A percentile compares a stretch with the other conserved stretches of the same genome.
Conservation (phyloP, 768 basidiomycete species). For the Phylloporus arenicola region DNA sequence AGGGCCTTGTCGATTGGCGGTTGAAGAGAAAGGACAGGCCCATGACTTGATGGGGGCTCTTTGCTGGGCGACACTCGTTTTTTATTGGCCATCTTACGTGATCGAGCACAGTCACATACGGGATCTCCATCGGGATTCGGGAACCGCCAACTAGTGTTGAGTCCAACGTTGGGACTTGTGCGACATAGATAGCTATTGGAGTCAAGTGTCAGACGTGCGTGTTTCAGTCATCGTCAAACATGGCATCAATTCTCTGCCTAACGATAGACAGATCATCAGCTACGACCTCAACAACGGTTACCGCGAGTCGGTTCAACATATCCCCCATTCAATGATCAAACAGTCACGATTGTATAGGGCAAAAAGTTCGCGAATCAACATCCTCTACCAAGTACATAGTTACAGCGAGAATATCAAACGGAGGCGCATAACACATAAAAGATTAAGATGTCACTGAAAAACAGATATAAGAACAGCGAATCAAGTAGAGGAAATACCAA, state of each 20-base stretch:
- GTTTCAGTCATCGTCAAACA: neutral
- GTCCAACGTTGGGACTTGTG: too few species aligned
- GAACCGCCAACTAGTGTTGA: too few species aligned
- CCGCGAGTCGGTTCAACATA: too few species aligned
- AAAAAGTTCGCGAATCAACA: conserved; percentile 1
- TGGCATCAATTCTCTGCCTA: neutral
- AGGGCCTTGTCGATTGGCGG: conserved; percentile 26
- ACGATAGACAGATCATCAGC: neutral
- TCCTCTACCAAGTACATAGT: conserved; percentile 19
- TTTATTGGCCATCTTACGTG: conserved; percentile 8
- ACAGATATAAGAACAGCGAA: neutral
- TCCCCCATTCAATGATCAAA: conserved; percentile 1
- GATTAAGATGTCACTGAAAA: conserved; percentile 42
- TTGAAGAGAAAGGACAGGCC: neutral
- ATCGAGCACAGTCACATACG: neutral
- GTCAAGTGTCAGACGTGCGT: too few species aligned
- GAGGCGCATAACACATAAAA: conserved; percentile 10
- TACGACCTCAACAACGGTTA: too few species aligned
- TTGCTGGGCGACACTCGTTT: neutral
- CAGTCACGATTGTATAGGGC: conserved; percentile 1
- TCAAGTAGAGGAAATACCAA: conserved; percentile 16
- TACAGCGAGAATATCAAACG: conserved; percentile 14
- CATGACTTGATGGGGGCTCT: conserved; percentile 3
- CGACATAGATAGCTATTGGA: too few species aligned
- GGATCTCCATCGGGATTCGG: too few species aligned